Conservation (phyloP, 345 rosid species). For the Citrus medica region DNA sequence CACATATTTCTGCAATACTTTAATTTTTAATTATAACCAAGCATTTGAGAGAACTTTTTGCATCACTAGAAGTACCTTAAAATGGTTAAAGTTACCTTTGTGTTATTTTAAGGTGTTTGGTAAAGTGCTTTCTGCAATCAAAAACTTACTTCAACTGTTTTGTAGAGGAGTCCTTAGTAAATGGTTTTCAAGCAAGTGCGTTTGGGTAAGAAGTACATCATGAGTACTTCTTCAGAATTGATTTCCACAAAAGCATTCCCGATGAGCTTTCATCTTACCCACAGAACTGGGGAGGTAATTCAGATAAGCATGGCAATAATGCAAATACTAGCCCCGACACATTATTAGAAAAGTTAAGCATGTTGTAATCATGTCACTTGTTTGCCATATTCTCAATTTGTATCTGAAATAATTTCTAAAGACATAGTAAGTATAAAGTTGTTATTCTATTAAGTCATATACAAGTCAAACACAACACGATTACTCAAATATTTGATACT, state of each 20-base stretch:
- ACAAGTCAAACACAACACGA: background rate
- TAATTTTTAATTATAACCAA: no score
- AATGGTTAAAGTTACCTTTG: no score
- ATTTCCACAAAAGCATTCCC: background rate
- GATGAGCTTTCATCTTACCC: background rate
- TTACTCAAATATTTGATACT: background rate
- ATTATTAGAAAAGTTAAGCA: background rate
- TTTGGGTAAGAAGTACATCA: background rate
- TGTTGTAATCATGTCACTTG: background rate
- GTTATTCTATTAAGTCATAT: no score
- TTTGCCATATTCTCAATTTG: no score
- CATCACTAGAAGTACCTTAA: no score
- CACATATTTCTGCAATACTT: background rate
- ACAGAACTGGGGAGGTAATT: background rate
- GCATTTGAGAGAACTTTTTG: background rate
- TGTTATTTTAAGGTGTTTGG: background rate
- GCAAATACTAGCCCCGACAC: background rate
- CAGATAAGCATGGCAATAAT: background rate
- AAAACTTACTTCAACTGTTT: background rate
- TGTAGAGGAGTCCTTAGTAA: background rate
- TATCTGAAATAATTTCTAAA: no score
- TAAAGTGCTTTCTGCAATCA: background rate
- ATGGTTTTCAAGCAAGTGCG: background rate
- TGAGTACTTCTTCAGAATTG: background rate
- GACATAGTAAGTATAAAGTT: no score